Conservation (phyloP, 306 rosid genomes). For the Malus sieversii region DNA sequence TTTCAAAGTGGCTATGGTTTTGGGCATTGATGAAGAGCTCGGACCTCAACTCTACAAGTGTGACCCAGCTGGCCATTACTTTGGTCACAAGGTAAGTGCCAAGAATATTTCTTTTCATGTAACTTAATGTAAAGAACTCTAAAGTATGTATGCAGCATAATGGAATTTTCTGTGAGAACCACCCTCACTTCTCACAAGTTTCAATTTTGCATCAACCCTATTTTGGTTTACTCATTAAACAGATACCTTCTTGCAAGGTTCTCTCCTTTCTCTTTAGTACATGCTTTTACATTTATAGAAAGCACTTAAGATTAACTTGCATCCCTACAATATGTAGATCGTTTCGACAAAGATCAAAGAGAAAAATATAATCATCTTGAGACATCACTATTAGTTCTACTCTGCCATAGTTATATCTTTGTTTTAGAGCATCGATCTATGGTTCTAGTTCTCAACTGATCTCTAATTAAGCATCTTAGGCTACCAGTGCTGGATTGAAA, state of each 20-base stretch:
- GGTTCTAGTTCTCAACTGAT: neutral
- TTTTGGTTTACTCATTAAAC: neutral
- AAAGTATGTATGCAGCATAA: neutral
- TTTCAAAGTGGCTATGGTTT: slow-evolving; percentile 80
- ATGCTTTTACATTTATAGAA: neutral
- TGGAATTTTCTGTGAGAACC: neutral
- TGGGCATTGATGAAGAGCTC: slow-evolving; percentile 85
- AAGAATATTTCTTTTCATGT: neutral
- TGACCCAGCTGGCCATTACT: slow-evolving; percentile 98
- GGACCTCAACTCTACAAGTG: slow-evolving; percentile 92
- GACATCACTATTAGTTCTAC: neutral
- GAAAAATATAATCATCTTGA: neutral
- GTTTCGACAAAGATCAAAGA: neutral
- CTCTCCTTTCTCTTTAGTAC: neutral
- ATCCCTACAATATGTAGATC: neutral
- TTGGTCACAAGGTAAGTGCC: slow-evolving; percentile 85
- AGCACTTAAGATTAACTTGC: neutral
- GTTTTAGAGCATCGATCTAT: neutral
- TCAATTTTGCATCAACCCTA: neutral
- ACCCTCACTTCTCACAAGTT: neutral
- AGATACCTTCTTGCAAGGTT: neutral
- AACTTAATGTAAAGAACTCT: neutral
- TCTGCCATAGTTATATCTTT: neutral
- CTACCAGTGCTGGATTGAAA: slow-evolving; percentile 95
- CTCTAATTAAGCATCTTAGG: slow-evolving; percentile 42